Conservation (phyloP, 208 protist genomes). For the Trypanosoma vivax region DNA sequence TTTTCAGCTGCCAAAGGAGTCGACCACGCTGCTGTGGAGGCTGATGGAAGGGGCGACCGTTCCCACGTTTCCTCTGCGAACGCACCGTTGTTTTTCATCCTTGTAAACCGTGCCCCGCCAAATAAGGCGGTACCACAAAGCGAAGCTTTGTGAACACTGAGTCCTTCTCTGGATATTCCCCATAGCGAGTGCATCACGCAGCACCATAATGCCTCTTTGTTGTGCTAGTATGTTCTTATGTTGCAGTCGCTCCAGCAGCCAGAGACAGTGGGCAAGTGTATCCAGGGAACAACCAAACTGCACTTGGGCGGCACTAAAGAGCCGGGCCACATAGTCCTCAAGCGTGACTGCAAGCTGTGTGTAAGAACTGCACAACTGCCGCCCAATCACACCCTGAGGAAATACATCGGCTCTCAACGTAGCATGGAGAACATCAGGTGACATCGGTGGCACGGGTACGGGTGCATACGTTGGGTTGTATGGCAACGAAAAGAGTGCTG, state of each 20-base stretch:
- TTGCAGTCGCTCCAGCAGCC: slow-evolving; percentile 33
- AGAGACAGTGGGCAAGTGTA: slow-evolving; percentile 31
- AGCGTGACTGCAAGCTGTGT: slow-evolving; percentile 20
- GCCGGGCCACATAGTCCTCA: slow-evolving; percentile 17
- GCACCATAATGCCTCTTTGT: slow-evolving; percentile 3
- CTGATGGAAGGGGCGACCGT: slow-evolving; percentile 2
- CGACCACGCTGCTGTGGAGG: slow-evolving; percentile 13
- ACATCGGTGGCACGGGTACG: not conserved
- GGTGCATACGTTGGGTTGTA: not conserved
- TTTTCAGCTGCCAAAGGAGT: slow-evolving; percentile 20
- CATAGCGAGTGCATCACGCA: not conserved
- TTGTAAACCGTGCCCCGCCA: no score
- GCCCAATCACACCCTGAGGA: slow-evolving; percentile 20
- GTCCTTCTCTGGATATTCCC: no score
- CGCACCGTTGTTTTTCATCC: no score
- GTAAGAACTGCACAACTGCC: slow-evolving; percentile 29
- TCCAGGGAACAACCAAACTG: slow-evolving; percentile 18
- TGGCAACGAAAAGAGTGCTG: not conserved
- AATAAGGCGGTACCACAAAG: no score
- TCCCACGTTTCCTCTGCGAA: no score
- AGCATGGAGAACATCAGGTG: slow-evolving; percentile 1
- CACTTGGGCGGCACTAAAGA: slow-evolving; percentile 16
- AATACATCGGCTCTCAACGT: slow-evolving; percentile 13
- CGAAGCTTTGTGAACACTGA: no score
- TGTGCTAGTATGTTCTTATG: slow-evolving; percentile 25